Evolutionary conservation across 768 basidiomycete species (phyloP).

Genomic region (Collybiopsis confluens): DNA sequence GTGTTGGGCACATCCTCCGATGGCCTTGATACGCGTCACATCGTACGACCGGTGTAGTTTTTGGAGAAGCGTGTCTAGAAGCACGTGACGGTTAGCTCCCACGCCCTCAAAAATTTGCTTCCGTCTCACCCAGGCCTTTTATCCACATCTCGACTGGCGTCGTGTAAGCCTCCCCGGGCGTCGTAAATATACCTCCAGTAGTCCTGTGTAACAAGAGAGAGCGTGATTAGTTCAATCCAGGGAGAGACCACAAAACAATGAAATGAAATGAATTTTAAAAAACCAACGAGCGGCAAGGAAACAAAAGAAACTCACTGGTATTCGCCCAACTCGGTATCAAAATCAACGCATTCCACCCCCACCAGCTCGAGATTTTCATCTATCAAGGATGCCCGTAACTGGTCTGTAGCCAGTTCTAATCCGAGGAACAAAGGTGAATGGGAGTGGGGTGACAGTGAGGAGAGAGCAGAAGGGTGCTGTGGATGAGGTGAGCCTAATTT

Average conservation of each 20-base stretch:
- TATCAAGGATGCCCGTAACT: conserved; percentile 77
- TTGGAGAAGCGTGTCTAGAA: conserved; percentile 69
- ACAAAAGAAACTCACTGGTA: conserved; percentile 60
- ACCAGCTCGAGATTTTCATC: conserved; percentile 80
- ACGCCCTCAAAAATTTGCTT: conserved; percentile 56
- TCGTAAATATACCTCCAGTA: conserved; percentile 82
- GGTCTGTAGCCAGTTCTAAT: conserved; percentile 81
- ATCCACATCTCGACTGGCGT: conserved; percentile 92
- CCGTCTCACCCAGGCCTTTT: conserved; percentile 73
- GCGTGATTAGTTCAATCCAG: background rate
- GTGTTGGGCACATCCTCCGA: conserved; percentile 77
- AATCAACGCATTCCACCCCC: conserved; percentile 79
- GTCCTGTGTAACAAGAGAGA: conserved; percentile 44
- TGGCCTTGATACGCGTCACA: conserved; percentile 63
- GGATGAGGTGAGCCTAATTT: too few relatives aligned
- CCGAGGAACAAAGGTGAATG: conserved; percentile 54
- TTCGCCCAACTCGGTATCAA: conserved; percentile 74
- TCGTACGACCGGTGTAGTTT: conserved; percentile 71
- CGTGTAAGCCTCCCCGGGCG: conserved; percentile 81
- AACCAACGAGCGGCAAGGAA: conserved; percentile 2
- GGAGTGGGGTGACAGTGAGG: background rate
- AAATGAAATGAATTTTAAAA: conserved; percentile 7
- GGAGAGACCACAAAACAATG: background rate
- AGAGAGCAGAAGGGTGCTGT: too few relatives aligned
- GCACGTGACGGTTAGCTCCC: conserved; percentile 14